phyloP scores from a whole-genome alignment of 306 rosid genomes.

The Sesbania bispinosa region DNA sequence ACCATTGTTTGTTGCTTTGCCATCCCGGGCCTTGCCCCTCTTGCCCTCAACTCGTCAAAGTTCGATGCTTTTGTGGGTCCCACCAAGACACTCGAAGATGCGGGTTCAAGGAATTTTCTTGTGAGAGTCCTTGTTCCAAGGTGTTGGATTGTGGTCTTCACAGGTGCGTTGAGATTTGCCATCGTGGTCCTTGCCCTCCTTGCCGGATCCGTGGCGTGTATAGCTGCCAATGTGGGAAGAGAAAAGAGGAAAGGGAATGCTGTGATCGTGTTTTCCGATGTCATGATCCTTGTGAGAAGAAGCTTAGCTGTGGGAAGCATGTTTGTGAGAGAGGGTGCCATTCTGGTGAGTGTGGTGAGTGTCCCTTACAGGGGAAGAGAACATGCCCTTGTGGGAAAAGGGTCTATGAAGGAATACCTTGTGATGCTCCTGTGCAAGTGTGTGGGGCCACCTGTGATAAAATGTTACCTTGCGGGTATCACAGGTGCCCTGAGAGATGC shows the following conservation, averaged over 20 bases:
- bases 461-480: constrained; percentile 66
- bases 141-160: constrained; percentile 63
- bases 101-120: constrained; percentile 74
- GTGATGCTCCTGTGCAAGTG: constrained; percentile 66
- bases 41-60: constrained; percentile 76
- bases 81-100: constrained; percentile 66
- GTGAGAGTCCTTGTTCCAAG: constrained; percentile 55
- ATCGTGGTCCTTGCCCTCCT: constrained; percentile 63
- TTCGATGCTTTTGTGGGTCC: constrained; percentile 70
- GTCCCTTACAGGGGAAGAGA: constrained; percentile 82
- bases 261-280: constrained; percentile 66
- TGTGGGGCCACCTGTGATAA: constrained; percentile 86
- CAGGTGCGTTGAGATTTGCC: constrained; percentile 60
- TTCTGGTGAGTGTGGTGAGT: constrained; percentile 68
- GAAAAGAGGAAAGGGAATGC: constrained; percentile 70
- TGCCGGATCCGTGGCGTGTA: constrained; percentile 49
- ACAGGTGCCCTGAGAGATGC: constrained; percentile 86
- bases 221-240: constrained; percentile 68
- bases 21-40: constrained; percentile 97
- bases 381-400: constrained; percentile 87
- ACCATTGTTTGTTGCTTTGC: constrained; percentile 72
- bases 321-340: constrained; percentile 76
- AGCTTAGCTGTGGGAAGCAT: constrained; percentile 78
- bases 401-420: constrained; percentile 68
- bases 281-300: constrained; percentile 49